Percentiles rank a stretch among this genome's conserved stretches.
Conservation (phyloP, 305 asterid genomes). For the Lippia alba region DNA sequence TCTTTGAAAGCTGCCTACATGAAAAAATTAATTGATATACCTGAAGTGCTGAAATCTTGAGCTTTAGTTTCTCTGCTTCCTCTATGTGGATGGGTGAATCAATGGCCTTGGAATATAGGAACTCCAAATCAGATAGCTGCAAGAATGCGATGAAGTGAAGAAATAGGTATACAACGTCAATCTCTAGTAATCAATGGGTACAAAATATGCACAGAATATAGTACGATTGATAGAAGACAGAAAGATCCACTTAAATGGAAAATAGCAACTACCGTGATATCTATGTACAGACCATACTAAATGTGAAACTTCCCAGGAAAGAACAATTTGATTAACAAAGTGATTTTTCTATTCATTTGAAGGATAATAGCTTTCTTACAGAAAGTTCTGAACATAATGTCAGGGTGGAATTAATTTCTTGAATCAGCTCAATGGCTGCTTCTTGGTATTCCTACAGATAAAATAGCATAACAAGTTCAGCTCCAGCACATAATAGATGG, state of each 20-base stretch:
- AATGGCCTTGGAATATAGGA: constrained; percentile 55
- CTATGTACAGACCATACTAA: constrained; percentile 13
- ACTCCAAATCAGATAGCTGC: constrained; percentile 81
- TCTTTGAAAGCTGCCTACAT: constrained; percentile 25
- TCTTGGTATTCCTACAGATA: constrained; percentile 62
- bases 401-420: constrained; percentile 70
- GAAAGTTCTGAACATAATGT: constrained; percentile 48
- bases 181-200: constrained; percentile 12
- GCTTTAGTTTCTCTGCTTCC: constrained; percentile 65
- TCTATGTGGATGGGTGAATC: constrained; percentile 61
- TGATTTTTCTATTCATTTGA: not conserved
- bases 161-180: constrained; percentile 23
- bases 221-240: constrained; percentile 22
- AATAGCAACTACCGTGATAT: constrained; percentile 21
- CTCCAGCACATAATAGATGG: constrained; percentile 35
- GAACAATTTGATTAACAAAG: too few relatives aligned
- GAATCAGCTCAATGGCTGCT: constrained; percentile 64
- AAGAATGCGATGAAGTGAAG: constrained; percentile 18
- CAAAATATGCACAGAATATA: not conserved
- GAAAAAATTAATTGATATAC: constrained; percentile 42
- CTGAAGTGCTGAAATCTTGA: constrained; percentile 77
- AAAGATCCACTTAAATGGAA: constrained; percentile 1
- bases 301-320: too few relatives aligned
- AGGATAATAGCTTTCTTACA: constrained; percentile 52
- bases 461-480: constrained; percentile 33